Evolutionary conservation across 495 filamentous ascomycete genomes (phyloP).

Genomic region (Wilcoxina mikolae): DNA sequence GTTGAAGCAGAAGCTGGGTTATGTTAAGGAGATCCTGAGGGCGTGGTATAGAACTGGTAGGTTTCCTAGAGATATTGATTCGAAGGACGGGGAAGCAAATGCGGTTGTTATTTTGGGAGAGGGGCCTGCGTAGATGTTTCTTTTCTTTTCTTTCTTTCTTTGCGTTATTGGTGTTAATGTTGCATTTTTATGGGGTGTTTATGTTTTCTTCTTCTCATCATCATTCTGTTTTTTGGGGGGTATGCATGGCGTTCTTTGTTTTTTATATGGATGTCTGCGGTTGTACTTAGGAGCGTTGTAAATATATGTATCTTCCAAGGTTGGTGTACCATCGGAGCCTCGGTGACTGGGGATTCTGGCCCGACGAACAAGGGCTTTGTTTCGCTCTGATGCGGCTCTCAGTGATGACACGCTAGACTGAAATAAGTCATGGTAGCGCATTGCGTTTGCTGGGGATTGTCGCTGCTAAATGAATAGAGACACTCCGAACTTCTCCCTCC

Average conservation of each 20-base stretch:
- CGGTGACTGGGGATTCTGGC: too few species aligned
- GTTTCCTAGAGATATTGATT: conserved; percentile 21
- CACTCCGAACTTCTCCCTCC: neutral
- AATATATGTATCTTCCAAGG: too few species aligned
- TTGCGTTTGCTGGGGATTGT: neutral
- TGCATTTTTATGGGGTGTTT: conserved; percentile 13
- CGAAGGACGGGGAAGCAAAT: conserved; percentile 13
- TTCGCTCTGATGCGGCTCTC: neutral
- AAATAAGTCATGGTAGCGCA: neutral
- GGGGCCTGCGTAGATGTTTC: conserved; percentile 9
- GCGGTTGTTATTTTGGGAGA: conserved; percentile 20
- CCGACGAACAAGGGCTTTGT: neutral
- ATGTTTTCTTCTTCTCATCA: conserved; percentile 7
- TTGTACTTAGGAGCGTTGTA: too few species aligned
- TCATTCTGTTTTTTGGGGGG: conserved; percentile 9
- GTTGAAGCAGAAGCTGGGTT: conserved; percentile 20
- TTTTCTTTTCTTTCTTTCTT: conserved; percentile 13
- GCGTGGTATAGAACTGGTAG: conserved; percentile 15
- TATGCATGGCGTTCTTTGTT: conserved; percentile 3
- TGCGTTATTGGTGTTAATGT: conserved; percentile 10
- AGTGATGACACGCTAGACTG: neutral
- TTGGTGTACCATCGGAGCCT: too few species aligned
- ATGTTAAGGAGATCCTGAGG: conserved; percentile 23
- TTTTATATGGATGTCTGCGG: neutral
- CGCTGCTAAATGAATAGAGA: neutral